phyloP scores from a whole-genome alignment of 129 eudicot species.

The Flaveria trinervia region DNA sequence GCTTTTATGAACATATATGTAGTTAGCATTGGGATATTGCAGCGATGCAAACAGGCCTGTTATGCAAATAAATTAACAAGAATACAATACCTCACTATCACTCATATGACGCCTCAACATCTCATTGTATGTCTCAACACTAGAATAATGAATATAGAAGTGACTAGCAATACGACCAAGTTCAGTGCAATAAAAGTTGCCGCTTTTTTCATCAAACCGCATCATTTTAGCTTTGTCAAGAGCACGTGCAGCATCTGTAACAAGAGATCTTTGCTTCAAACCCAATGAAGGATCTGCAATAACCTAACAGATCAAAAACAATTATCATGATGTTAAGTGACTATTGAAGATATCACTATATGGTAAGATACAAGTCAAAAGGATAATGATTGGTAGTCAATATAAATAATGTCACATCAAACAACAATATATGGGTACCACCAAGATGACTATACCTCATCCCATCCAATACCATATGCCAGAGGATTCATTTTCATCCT shows the following conservation, averaged over 20 bases:
- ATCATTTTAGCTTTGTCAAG: conserved; percentile 99
- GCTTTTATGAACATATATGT: conserved; percentile 5
- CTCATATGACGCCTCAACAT: conserved; percentile 94
- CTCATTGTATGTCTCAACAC: conserved; percentile 99
- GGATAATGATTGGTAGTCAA: conserved; percentile 12
- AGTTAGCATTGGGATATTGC: conserved; percentile 10
- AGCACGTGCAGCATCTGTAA: conserved; percentile 95
- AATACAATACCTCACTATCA: conserved; percentile 77
- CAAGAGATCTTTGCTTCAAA: conserved; percentile 87
- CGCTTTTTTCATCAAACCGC: conserved; percentile 99
- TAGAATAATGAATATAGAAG: conserved; percentile 93
- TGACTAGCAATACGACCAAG: conserved; percentile 99
- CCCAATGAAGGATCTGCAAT: conserved; percentile 93
- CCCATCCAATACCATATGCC: conserved; percentile 99
- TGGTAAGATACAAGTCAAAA: conserved; percentile 12
- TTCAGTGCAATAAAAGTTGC: conserved; percentile 95
- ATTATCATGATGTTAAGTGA: not conserved
- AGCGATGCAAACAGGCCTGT: conserved; percentile 3
- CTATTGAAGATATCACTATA: conserved; percentile 13
- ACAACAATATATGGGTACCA: conserved; percentile 4
- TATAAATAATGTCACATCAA: not conserved
- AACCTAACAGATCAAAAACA: conserved; percentile 53
- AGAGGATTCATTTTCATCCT: conserved; percentile 99
- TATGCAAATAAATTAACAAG: conserved; percentile 14
- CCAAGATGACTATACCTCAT: conserved; percentile 65